phyloP scores from a whole-genome alignment of 2,329 filamentous ascomycete genomes.

The Dothiorella sarmentorum region DNA sequence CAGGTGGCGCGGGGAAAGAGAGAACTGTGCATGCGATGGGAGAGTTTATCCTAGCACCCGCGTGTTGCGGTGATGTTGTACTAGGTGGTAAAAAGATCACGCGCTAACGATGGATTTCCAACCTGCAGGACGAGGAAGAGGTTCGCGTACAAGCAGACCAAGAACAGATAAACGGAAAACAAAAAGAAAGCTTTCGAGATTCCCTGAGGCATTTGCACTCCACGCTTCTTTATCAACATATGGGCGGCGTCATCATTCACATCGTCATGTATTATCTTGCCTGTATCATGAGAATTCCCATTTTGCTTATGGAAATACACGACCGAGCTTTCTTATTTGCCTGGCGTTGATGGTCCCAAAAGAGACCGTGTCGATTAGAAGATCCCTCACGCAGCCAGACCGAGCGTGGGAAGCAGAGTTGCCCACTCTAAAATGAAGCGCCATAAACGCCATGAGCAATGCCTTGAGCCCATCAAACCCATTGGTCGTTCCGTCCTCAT shows the following conservation, averaged over 20 bases:
- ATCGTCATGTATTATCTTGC: neutral
- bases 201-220: neutral
- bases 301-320: neutral
- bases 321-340: neutral
- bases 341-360: neutral
- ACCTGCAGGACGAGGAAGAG: slow-evolving; percentile 63
- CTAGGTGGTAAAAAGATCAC: neutral
- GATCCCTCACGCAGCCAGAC: too few species aligned
- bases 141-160: slow-evolving; percentile 66
- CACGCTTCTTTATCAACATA: neutral
- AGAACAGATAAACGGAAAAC: slow-evolving; percentile 62
- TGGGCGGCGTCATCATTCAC: slow-evolving; percentile 17
- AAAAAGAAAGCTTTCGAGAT: neutral
- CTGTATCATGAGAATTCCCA: neutral
- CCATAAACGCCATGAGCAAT: slow-evolving; percentile 3
- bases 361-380: too few species aligned
- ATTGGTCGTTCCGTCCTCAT: neutral
- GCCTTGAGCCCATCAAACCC: neutral
- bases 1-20: too few species aligned
- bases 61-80: too few species aligned
- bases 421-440: too few species aligned
- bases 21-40: neutral
- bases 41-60: too few species aligned
- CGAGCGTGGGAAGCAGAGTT: too few species aligned
- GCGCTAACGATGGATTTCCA: slow-evolving; percentile 19